Conservation (phyloP, 177 flowering plant genomes). For the Vitis hybrid region DNA sequence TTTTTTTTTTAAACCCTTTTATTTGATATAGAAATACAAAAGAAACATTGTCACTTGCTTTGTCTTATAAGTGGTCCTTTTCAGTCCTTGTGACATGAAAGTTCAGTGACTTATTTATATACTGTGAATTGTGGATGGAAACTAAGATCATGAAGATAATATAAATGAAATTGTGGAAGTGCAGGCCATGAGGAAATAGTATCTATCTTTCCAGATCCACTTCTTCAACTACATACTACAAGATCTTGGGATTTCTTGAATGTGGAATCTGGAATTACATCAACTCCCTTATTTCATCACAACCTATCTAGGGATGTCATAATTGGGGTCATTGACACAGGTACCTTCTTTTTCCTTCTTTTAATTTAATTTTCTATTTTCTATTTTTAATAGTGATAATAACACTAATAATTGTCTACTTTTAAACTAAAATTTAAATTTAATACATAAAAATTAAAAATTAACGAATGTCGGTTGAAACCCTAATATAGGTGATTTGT, state of each 20-base stretch:
- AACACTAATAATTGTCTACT: no score
- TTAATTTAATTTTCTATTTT: not conserved
- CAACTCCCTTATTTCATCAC: constrained; percentile 5
- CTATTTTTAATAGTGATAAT: not conserved
- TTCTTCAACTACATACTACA: constrained; percentile 74
- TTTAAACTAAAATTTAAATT: no score
- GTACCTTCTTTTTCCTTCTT: constrained; percentile 17
- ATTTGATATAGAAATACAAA: no score
- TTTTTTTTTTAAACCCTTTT: no score
- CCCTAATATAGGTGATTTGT: no score
- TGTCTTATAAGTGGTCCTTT: no score
- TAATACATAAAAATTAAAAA: no score
- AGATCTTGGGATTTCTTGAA: constrained; percentile 83
- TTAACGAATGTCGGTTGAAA: no score
- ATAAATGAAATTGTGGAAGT: not conserved
- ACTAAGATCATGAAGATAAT: no score
- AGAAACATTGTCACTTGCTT: no score
- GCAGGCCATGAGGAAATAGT: constrained; percentile 46
- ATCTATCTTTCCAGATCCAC: constrained; percentile 65
- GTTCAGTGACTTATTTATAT: not conserved
- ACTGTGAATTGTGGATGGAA: not conserved
- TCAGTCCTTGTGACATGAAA: no score
- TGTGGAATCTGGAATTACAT: constrained; percentile 20
- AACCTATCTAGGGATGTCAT: constrained; percentile 45
- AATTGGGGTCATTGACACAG: constrained; percentile 72